phyloP scores from a whole-genome alignment of 257 asterid genomes.

The Verbascum thapsus region DNA sequence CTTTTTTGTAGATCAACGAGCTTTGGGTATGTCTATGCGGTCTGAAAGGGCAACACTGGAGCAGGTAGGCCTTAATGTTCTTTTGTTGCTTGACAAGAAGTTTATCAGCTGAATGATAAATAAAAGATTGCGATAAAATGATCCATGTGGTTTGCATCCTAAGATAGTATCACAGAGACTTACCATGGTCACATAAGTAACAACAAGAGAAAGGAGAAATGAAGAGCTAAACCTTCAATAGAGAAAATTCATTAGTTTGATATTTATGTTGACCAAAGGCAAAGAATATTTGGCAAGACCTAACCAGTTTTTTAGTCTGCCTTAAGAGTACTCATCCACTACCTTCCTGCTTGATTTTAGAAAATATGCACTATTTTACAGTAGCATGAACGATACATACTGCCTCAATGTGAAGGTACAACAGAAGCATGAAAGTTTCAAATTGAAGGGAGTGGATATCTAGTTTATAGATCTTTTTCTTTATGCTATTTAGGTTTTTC shows the following conservation, averaged over 20 bases:
- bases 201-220: neutral
- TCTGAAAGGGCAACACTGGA: conserved; percentile 90
- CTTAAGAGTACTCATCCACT: neutral
- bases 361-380: neutral
- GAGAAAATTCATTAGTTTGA: neutral
- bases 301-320: neutral
- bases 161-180: neutral
- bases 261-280: neutral
- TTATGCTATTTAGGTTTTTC: neutral
- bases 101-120: conserved; percentile 3
- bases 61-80: conserved; percentile 59
- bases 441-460: neutral
- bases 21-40: conserved; percentile 99
- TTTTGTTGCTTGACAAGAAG: conserved; percentile 16
- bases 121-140: neutral
- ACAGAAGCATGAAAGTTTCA: neutral
- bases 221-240: neutral
- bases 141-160: neutral
- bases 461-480: neutral
- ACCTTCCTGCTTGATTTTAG: neutral
- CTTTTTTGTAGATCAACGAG: conserved; percentile 81
- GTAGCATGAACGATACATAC: neutral
- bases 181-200: neutral
- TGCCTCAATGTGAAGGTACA: no score
- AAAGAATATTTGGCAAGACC: neutral